Conservation (phyloP, 768 basidiomycete genomes). For the Mycena kentingensis region DNA sequence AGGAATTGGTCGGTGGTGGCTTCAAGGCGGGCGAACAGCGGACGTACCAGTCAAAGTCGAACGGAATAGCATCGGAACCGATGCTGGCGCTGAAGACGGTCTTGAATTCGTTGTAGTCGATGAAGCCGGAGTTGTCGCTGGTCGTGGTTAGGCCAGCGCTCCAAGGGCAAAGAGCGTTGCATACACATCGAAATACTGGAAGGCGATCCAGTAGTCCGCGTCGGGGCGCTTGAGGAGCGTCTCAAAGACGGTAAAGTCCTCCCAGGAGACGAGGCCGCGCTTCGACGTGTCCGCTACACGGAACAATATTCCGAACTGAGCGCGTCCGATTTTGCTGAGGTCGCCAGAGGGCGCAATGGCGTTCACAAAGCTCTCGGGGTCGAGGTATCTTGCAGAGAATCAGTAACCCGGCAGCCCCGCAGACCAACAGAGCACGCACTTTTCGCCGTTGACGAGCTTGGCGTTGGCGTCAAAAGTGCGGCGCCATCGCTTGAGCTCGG, state of each 20-base stretch:
- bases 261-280: constrained; percentile 84
- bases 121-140: constrained; percentile 89
- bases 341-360: constrained; percentile 91
- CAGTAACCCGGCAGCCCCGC: constrained; percentile 1
- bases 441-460: constrained; percentile 74
- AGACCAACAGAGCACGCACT: constrained; percentile 52
- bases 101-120: constrained; percentile 95
- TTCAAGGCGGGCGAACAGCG: neutral
- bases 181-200: constrained; percentile 94
- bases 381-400: constrained; percentile 66
- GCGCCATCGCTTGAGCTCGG: constrained; percentile 86
- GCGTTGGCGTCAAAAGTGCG: constrained; percentile 86
- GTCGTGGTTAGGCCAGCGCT: constrained; percentile 10
- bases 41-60: constrained; percentile 89
- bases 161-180: neutral
- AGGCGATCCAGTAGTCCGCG: constrained; percentile 96
- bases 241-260: constrained; percentile 96
- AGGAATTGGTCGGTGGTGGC: neutral
- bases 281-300: constrained; percentile 81
- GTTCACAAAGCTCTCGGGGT: constrained; percentile 87
- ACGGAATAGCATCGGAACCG: constrained; percentile 81
- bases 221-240: constrained; percentile 91
- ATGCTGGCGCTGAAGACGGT: constrained; percentile 82
- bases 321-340: constrained; percentile 80
- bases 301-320: constrained; percentile 89